Evolutionary conservation across 306 rosid genomes (phyloP).

Genomic region (Carpinus viminea): DNA sequence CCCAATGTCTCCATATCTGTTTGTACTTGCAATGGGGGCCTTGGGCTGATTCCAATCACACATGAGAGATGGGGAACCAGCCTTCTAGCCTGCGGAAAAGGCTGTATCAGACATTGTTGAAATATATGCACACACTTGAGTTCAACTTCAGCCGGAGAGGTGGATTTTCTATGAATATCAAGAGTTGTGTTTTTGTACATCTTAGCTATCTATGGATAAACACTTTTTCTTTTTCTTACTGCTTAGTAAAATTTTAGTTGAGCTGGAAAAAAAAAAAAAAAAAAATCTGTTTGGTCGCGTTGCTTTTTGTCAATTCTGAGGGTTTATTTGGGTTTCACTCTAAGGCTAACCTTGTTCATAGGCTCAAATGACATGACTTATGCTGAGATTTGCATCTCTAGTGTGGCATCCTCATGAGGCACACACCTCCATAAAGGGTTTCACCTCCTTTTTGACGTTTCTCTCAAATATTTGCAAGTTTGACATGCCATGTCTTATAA

Average conservation of each 20-base stretch:
- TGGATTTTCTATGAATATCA: not conserved
- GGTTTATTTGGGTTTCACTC: not conserved
- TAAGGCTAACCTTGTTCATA: not conserved
- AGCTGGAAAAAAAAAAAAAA: not conserved
- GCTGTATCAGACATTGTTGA: not conserved
- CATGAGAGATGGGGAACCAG: too few species aligned
- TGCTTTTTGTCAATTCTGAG: not conserved
- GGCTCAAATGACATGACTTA: not conserved
- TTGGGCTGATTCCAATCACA: too few species aligned
- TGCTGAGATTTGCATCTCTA: not conserved
- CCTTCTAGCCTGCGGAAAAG: too few species aligned
- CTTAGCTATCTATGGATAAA: not conserved
- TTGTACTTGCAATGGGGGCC: too few species aligned
- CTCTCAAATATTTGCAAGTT: not conserved
- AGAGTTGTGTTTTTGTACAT: not conserved
- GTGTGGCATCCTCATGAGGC: not conserved
- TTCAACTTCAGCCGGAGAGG: not conserved
- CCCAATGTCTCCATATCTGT: too few species aligned
- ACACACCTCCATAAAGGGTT: not conserved
- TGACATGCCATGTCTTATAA: not conserved
- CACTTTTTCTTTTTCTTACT: not conserved
- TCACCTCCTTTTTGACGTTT: not conserved
- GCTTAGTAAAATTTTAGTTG: not conserved
- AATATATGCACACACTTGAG: not conserved
- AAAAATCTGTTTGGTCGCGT: not conserved